phyloP scores from a whole-genome alignment of 768 basidiomycete species.

The Suillus variegatus region DNA sequence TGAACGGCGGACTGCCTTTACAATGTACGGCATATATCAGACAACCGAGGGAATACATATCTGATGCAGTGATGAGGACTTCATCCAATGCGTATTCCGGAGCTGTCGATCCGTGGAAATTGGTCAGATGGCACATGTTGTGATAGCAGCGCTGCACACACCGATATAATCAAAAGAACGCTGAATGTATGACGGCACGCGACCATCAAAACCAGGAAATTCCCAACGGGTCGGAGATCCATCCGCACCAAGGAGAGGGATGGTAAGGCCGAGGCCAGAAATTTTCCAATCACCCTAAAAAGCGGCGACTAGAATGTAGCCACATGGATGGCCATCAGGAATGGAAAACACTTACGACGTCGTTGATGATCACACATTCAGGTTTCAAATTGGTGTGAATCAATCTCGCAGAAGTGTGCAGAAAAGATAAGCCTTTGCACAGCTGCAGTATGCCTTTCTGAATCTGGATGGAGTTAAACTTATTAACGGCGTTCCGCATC shows the following conservation, averaged over 20 bases:
- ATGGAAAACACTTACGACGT: constrained; percentile 56
- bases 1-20: constrained; percentile 85
- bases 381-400: constrained; percentile 91
- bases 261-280: constrained; percentile 85
- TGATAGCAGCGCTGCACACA: constrained; percentile 27
- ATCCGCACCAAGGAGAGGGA: constrained; percentile 66
- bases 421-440: constrained; percentile 85
- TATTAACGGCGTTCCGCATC: background rate
- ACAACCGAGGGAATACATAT: constrained; percentile 93
- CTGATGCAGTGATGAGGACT: constrained; percentile 80
- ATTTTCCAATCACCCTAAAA: constrained; percentile 94
- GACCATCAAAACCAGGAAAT: constrained; percentile 84
- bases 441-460: constrained; percentile 96
- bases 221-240: constrained; percentile 84
- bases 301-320: background rate
- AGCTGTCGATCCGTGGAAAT: constrained; percentile 44
- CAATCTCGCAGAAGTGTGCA: constrained; percentile 88
- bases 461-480: constrained; percentile 51
- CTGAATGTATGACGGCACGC: constrained; percentile 80
- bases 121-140: background rate
- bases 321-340: background rate
- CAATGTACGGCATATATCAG: constrained; percentile 90
- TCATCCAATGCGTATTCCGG: constrained; percentile 96
- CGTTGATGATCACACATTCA: constrained; percentile 88
- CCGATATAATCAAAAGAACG: constrained; percentile 95